Evolutionary conservation across 257 asterid species (phyloP).

Genomic region (Solanum rostratum): DNA sequence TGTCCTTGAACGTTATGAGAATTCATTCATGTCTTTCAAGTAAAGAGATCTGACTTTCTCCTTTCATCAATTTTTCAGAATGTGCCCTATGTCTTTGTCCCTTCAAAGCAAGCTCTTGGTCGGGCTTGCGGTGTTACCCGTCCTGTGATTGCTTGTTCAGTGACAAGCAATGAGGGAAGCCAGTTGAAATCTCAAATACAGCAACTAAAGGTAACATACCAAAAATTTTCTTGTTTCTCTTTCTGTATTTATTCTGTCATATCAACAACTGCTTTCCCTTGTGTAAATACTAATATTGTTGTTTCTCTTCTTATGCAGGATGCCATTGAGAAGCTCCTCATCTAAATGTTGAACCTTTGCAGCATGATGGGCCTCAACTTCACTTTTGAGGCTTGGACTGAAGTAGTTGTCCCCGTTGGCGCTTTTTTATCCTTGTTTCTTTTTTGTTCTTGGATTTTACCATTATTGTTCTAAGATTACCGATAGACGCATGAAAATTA

Average conservation of each 20-base stretch:
- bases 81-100: slow-evolving; percentile 36
- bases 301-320: slow-evolving; percentile 5
- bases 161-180: slow-evolving; percentile 80
- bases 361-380: slow-evolving; percentile 27
- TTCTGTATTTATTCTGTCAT: neutral
- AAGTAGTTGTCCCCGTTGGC: slow-evolving; percentile 6
- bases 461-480: neutral
- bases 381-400: slow-evolving; percentile 32
- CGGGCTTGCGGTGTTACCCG: slow-evolving; percentile 92
- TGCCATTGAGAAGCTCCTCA: slow-evolving; percentile 32
- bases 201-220: slow-evolving; percentile 47
- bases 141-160: slow-evolving; percentile 84
- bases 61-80: slow-evolving; percentile 13
- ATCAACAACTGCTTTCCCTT: neutral
- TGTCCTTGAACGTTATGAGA: neutral
- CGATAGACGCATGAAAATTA: neutral
- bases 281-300: neutral
- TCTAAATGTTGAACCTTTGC: slow-evolving; percentile 14
- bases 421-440: neutral
- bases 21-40: neutral
- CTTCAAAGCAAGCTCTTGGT: slow-evolving; percentile 53
- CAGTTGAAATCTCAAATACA: slow-evolving; percentile 85
- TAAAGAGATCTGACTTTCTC: neutral
- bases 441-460: neutral
- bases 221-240: neutral